phyloP scores from a whole-genome alignment of 169 alveolate genomes.

The Plasmodium relictum region DNA sequence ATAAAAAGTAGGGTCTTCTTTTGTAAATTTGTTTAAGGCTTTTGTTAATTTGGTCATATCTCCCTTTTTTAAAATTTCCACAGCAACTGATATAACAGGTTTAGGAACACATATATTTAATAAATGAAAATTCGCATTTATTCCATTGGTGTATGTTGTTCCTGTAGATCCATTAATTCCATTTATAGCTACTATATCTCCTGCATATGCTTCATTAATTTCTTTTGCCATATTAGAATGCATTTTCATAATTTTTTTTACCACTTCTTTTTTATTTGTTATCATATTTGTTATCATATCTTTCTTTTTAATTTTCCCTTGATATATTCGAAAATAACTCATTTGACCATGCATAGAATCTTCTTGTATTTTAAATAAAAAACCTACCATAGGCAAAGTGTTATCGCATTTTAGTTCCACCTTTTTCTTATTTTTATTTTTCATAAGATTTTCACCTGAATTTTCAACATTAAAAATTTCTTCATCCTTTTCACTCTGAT shows the following conservation, averaged over 20 bases:
- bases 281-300: constrained; percentile 85
- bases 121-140: constrained; percentile 80
- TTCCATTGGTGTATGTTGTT: constrained; percentile 93
- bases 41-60: constrained; percentile 86
- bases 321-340: constrained; percentile 94
- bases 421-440: constrained; percentile 78
- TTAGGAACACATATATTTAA: constrained; percentile 93
- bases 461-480: not conserved
- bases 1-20: constrained; percentile 97
- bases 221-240: constrained; percentile 96
- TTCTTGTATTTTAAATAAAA: constrained; percentile 95
- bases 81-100: constrained; percentile 95
- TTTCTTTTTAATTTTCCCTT: constrained; percentile 91
- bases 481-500: not conserved
- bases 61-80: constrained; percentile 83
- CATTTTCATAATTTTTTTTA: constrained; percentile 92
- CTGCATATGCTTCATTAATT: constrained; percentile 93
- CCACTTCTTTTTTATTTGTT: constrained; percentile 83
- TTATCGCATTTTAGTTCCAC: constrained; percentile 71
- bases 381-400: constrained; percentile 91
- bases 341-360: constrained; percentile 91
- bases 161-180: constrained; percentile 96
- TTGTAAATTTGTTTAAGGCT: constrained; percentile 92
- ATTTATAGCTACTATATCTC: constrained; percentile 97
- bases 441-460: constrained; percentile 76